Percentiles rank a stretch among this genome's conserved stretches.
Evolutionary conservation across 768 basidiomycete genomes (phyloP).

Genomic region (Phaeotremella fagi): DNA sequence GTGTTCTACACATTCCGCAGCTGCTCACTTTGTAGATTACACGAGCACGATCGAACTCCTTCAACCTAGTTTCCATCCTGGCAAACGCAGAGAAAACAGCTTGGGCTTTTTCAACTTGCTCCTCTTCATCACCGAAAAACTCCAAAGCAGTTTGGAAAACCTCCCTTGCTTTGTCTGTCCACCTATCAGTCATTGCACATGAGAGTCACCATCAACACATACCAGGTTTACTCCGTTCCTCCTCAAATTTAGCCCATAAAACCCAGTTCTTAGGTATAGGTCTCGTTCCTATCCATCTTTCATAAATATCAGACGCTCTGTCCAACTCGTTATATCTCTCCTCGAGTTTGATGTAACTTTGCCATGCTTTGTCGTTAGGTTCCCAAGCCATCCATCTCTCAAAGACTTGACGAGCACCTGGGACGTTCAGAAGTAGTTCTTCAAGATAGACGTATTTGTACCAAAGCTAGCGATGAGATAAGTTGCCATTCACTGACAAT

Average conservation of each 20-base stretch:
- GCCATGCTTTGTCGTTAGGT: constrained; percentile 99
- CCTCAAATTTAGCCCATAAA: constrained; percentile 64
- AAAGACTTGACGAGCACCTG: constrained; percentile 94
- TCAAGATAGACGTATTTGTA: constrained; percentile 99
- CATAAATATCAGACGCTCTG: constrained; percentile 85
- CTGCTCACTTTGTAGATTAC: constrained; percentile 85
- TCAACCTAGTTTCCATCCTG: constrained; percentile 92
- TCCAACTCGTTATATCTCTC: constrained; percentile 86
- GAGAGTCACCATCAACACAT: neutral
- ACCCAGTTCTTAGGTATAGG: constrained; percentile 64
- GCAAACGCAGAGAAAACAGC: constrained; percentile 89
- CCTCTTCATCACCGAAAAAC: constrained; percentile 77
- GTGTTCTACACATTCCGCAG: too few relatives aligned
- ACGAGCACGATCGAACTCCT: constrained; percentile 93
- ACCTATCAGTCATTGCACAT: neutral
- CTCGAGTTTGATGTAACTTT: constrained; percentile 98
- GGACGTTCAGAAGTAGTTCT: constrained; percentile 90
- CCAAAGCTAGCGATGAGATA: constrained; percentile 84
- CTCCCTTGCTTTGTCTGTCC: constrained; percentile 65
- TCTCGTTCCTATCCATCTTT: constrained; percentile 56
- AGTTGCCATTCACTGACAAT: too few relatives aligned
- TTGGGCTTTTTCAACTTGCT: constrained; percentile 83
- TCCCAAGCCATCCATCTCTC: constrained; percentile 99
- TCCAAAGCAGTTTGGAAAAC: constrained; percentile 87
- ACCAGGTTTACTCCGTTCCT: constrained; percentile 55